Conservation (phyloP, 306 rosid genomes). For the Quercus parvula region DNA sequence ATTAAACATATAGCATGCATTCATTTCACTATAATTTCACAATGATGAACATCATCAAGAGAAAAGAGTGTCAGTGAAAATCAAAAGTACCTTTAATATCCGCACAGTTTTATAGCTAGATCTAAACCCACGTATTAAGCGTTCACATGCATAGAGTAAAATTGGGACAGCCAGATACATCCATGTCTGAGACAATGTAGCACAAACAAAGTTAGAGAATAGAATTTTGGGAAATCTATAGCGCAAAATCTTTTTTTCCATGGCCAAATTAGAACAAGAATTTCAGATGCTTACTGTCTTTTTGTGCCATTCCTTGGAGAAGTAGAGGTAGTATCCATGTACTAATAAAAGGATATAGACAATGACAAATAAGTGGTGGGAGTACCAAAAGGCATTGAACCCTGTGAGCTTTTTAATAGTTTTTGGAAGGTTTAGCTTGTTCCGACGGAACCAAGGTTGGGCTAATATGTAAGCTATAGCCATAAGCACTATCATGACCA, state of each 20-base stretch:
- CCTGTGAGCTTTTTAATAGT: slow-evolving; percentile 68
- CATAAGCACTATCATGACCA: slow-evolving; percentile 76
- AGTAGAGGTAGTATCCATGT: slow-evolving; percentile 77
- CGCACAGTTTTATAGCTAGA: slow-evolving; percentile 65
- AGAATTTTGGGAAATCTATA: neutral
- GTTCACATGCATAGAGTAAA: slow-evolving; percentile 66
- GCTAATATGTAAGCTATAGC: slow-evolving; percentile 76
- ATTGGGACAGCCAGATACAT: slow-evolving; percentile 81
- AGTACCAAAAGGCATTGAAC: slow-evolving; percentile 95
- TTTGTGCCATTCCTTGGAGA: slow-evolving; percentile 81
- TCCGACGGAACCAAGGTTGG: slow-evolving; percentile 83
- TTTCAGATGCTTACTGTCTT: slow-evolving; percentile 56
- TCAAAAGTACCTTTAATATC: slow-evolving; percentile 55
- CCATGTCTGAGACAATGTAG: slow-evolving; percentile 58
- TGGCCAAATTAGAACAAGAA: neutral
- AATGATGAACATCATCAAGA: neutral
- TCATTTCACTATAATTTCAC: no score
- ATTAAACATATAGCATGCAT: no score
- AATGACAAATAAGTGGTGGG: slow-evolving; percentile 79
- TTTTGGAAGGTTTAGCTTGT: slow-evolving; percentile 51
- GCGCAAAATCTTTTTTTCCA: neutral
- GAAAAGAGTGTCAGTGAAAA: neutral
- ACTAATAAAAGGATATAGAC: slow-evolving; percentile 71
- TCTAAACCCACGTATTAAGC: slow-evolving; percentile 80
- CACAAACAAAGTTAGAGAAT: slow-evolving; percentile 3